A percentile compares a stretch with the other conserved stretches of the same genome.
phyloP scores from a whole-genome alignment of 331 rosid species.

The Phaseolus coccineus region DNA sequence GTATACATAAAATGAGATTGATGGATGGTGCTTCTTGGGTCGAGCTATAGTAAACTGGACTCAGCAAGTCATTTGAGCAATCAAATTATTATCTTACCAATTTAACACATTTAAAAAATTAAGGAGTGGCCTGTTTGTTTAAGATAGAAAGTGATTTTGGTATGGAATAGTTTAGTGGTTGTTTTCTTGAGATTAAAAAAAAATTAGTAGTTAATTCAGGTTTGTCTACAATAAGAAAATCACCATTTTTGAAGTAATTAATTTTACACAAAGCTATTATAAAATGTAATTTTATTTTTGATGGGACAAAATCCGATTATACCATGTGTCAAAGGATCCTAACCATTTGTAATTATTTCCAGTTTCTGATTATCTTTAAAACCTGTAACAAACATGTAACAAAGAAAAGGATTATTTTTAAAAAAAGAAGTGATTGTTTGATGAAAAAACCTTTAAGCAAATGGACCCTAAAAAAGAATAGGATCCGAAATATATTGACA shows the following conservation, averaged over 20 bases:
- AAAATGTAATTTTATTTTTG: too few relatives aligned
- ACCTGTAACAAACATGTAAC: not conserved
- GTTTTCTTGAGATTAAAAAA: not conserved
- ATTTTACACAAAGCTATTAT: too few relatives aligned
- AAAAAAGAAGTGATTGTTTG: not conserved
- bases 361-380: too few relatives aligned
- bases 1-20: not conserved
- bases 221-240: not conserved
- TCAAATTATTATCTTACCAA: not conserved
- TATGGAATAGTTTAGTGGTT: not conserved
- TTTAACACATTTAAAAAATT: not conserved
- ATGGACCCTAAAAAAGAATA: not conserved
- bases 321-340: too few relatives aligned
- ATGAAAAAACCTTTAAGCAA: too few relatives aligned
- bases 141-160: too few relatives aligned
- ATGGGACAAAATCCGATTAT: too few relatives aligned
- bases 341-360: not conserved
- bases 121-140: not conserved
- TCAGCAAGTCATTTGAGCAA: conserved; percentile 29
- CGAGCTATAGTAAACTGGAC: not conserved
- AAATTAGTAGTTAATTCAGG: not conserved
- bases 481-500: not conserved
- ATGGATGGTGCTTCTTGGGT: conserved; percentile 9
- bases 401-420: not conserved
- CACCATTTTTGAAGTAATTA: too few relatives aligned